Percentiles rank a stretch among this genome's conserved stretches.
phyloP scores from a whole-genome alignment of 2,329 filamentous ascomycete genomes.

The Aureobasidium musti region DNA sequence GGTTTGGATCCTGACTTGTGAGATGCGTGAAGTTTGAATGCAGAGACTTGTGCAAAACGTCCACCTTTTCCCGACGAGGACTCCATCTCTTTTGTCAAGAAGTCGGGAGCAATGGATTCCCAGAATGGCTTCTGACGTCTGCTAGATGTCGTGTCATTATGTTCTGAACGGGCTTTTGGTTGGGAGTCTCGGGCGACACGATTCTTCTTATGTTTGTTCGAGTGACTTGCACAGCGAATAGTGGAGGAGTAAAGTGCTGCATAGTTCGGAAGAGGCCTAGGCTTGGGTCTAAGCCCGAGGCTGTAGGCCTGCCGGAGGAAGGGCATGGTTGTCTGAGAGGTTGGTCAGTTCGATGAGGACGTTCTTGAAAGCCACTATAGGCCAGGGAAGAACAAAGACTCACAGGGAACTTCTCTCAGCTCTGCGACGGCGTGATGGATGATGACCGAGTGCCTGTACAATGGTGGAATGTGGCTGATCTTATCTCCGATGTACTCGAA shows the following conservation, averaged over 20 bases:
- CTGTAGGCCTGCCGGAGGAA: conserved; percentile 14
- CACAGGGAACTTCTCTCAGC: neutral
- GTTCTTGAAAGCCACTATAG: neutral
- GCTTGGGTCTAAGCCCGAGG: neutral
- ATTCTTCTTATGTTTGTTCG: conserved; percentile 15
- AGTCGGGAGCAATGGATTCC: conserved; percentile 32
- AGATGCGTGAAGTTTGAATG: conserved; percentile 27
- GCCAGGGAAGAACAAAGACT: neutral
- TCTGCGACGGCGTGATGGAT: neutral
- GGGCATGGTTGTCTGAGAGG: conserved; percentile 4
- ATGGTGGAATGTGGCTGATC: neutral
- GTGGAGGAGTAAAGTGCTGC: neutral
- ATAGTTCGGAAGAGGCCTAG: neutral
- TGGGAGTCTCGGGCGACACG: neutral
- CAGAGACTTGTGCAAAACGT: conserved; percentile 17
- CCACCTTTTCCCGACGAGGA: neutral
- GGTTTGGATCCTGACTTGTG: conserved; percentile 27
- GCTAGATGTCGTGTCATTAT: conserved; percentile 48
- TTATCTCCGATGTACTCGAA: conserved; percentile 11
- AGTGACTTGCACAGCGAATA: conserved; percentile 11
- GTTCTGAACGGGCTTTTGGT: conserved; percentile 38
- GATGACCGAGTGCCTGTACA: neutral
- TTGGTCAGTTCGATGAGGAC: neutral
- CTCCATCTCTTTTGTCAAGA: neutral
- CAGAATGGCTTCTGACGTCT: conserved; percentile 43